A percentile compares a stretch with the other conserved stretches of the same genome.
These are phyloP conservation scores for Nothophytophthora sp. DNA, from an alignment of 352 stramenopile species.

Conservation along the genomic window DNA sequence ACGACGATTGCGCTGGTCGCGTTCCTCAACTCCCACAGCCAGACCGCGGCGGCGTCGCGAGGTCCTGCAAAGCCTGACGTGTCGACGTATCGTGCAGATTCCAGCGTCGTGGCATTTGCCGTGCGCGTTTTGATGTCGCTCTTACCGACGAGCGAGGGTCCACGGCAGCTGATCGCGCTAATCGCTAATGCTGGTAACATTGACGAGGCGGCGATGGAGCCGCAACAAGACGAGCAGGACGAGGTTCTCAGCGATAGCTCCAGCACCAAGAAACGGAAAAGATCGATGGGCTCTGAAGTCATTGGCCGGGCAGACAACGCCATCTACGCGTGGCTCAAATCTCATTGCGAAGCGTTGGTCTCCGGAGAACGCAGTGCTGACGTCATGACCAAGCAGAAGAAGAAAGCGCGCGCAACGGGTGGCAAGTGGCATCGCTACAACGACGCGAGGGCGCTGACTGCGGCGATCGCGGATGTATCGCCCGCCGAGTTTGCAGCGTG, in stretches of 20 bases:
- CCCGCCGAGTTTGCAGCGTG: conserved; percentile 24
- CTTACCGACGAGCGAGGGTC: conserved; percentile 28
- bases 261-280: conserved; percentile 25
- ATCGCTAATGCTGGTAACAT: conserved; percentile 34
- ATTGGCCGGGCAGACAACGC: conserved; percentile 18
- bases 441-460: conserved; percentile 19
- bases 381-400: conserved; percentile 7
- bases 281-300: conserved; percentile 7
- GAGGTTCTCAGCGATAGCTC: conserved; percentile 3
- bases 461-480: conserved; percentile 22
- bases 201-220: conserved; percentile 4
- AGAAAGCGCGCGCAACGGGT: conserved; percentile 14
- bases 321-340: conserved; percentile 38
- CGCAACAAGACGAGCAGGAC: conserved; percentile 4
- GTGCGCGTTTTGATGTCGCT: conserved; percentile 45
- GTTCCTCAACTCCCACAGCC: conserved; percentile 35
- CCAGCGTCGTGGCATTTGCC: conserved; percentile 35
- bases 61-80: conserved; percentile 11
- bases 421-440: conserved; percentile 27
- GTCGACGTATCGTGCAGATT: conserved; percentile 23
- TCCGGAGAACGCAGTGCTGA: conserved; percentile 6
- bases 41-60: not conserved
- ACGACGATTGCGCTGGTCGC: conserved; percentile 49
- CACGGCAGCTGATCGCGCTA: conserved; percentile 39
- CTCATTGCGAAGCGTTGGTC: conserved; percentile 26